Percentiles rank a stretch among this genome's conserved stretches.
phyloP scores from a whole-genome alignment of 2,329 filamentous ascomycete species.

The Scytalidium lignicola region DNA sequence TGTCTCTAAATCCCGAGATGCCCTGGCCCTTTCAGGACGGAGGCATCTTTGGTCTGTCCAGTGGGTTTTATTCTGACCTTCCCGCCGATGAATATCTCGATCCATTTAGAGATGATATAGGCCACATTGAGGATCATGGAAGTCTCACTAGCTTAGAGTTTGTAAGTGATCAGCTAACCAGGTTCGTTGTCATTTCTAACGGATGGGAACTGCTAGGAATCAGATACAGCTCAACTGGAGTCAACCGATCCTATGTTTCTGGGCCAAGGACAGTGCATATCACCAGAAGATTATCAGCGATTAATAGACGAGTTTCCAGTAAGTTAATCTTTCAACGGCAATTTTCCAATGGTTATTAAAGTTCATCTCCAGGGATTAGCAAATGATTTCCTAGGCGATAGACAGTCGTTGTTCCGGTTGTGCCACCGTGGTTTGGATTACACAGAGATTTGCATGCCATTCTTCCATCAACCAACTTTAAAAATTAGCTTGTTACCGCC shows the following conservation, averaged over 20 bases:
- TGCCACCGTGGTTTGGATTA: constrained; percentile 13
- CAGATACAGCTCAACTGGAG: constrained; percentile 1
- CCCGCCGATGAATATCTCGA: constrained; percentile 1
- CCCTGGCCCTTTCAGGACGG: constrained; percentile 4
- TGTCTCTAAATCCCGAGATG: neutral
- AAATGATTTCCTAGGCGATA: constrained; percentile 1
- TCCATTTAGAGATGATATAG: constrained; percentile 1
- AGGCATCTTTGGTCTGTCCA: constrained; percentile 3
- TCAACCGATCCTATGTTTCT: neutral
- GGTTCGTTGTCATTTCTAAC: neutral
- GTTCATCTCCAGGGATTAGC: neutral
- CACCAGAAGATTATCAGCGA: neutral
- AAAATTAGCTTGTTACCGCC: constrained; percentile 9
- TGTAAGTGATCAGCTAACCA: neutral
- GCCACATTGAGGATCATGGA: constrained; percentile 2
- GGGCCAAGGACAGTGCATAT: neutral
- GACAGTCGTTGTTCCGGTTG: constrained; percentile 1
- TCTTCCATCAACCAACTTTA: constrained; percentile 19
- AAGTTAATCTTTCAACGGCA: neutral
- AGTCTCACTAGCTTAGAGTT: neutral
- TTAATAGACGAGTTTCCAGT: constrained; percentile 2
- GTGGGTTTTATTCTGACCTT: neutral
- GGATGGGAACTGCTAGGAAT: constrained; percentile 1
- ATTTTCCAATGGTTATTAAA: neutral
- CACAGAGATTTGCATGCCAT: constrained; percentile 16